Evolutionary conservation across 192 early-diverging fungal species (phyloP).

Genomic region (Linnemannia schmuckeri): DNA sequence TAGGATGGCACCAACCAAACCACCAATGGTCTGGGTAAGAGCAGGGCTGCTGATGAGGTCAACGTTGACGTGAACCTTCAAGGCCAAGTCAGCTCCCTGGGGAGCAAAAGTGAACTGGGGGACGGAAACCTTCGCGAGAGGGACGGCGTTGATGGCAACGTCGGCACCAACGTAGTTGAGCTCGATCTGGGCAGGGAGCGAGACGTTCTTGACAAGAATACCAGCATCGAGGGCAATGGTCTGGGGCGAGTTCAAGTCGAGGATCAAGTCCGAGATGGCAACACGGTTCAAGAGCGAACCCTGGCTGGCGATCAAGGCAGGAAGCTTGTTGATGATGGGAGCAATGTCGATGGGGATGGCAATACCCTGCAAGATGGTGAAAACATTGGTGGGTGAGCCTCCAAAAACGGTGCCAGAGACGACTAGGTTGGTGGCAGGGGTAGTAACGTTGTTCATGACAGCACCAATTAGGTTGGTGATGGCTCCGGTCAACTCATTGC

Average conservation of each 20-base stretch:
- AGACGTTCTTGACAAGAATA: conserved; percentile 41
- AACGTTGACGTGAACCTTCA: conserved; percentile 20
- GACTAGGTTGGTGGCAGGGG: conserved; percentile 23
- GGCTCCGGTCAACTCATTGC: conserved; percentile 21
- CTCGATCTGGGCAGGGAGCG: conserved; percentile 46
- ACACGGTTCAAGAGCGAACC: conserved; percentile 25
- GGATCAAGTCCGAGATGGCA: conserved; percentile 15
- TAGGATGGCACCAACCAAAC: conserved; percentile 18
- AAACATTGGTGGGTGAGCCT: conserved; percentile 33
- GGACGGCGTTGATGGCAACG: conserved; percentile 26
- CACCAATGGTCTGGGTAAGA: conserved; percentile 28
- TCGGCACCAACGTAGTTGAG: conserved; percentile 47
- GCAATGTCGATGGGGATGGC: conserved; percentile 34
- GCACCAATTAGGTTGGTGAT: conserved; percentile 13
- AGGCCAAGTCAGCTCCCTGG: conserved; percentile 22
- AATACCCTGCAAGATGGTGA: conserved; percentile 41
- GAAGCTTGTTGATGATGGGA: conserved; percentile 28
- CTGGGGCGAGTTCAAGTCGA: conserved; percentile 51
- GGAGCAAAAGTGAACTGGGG: conserved; percentile 31
- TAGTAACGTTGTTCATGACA: conserved; percentile 14
- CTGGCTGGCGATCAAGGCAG: conserved; percentile 12
- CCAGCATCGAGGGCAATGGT: conserved; percentile 33
- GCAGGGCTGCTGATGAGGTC: conserved; percentile 22
- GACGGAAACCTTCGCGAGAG: conserved; percentile 24
- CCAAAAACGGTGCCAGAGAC: conserved; percentile 44